Base-by-base conservation (phyloP, 306 rosid species). In the Prunus armeniaca region DNA sequence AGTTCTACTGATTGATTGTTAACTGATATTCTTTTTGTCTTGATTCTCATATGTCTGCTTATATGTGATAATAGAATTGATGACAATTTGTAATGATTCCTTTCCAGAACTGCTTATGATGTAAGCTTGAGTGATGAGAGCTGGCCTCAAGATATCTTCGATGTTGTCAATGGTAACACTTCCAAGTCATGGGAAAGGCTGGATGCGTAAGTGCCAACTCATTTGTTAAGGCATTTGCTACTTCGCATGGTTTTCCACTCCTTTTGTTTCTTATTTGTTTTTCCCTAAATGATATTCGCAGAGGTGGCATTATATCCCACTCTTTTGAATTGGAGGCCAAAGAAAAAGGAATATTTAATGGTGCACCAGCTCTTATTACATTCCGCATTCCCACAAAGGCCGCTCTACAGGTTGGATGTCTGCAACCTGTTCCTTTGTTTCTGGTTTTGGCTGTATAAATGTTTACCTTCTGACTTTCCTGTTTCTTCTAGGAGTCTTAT, bases 151-250 rank as follows among this genome's bases (percentile, higher is more conserved):
- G 96, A 89, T 32, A 17, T 75, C 58, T 95, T 95, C 82, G 83
- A 82, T 30, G 12, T 86, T 67, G 76, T 90, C 85, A 88, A 84
- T 12, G 97, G 99, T 24, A 93, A 86, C 82, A 79, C 83, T 71
- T 81, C 97, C 63, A 92, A 82, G 79, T 87, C 97, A 62, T 95
- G 99, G 99, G 99, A 95, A 80, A 95, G 88, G 82, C 96, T 95
- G 78, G 97, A 95, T 76, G 97, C 88, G 99, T 95, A 86, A 89
- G 97, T 91, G 61, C 51, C 45, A 3, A 27, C 69, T 12, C 49
- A 38, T 51, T 55, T 10, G 61, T 46, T 64, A 45, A 45, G 27
- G 14, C 20, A 25, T 78, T 82, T 81, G 73, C 77, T 69, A 24
- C 49, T 54, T 19, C 63, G 6, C 60, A 49, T 79, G 25, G 57